These are phyloP conservation scores for Wolfiporia cocos DNA, from an alignment of 1,284 basidiomycete genomes.

Conservation along the genomic window DNA sequence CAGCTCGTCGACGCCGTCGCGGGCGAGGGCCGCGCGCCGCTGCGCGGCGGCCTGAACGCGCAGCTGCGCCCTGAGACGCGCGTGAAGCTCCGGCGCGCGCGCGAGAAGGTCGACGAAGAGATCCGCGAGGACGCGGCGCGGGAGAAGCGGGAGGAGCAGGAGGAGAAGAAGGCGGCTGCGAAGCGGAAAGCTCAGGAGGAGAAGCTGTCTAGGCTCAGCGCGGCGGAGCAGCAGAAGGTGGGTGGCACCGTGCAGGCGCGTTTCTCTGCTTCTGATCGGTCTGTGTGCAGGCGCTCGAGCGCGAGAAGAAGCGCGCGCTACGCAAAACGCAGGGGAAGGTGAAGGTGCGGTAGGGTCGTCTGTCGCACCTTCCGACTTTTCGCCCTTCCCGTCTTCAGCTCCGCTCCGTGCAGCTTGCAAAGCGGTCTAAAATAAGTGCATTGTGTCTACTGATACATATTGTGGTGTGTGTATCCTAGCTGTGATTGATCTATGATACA, in stretches of 20 bases:
- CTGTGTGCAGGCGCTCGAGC: slow-evolving; percentile 52
- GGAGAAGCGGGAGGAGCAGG: slow-evolving; percentile 69
- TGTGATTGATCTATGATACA: too few relatives aligned
- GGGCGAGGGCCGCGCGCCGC: slow-evolving; percentile 39
- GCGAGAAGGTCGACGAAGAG: slow-evolving; percentile 64
- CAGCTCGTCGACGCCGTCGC: slow-evolving; percentile 60
- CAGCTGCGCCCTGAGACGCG: slow-evolving; percentile 71
- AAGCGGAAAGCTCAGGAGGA: slow-evolving; percentile 75
- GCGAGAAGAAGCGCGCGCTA: slow-evolving; percentile 66
- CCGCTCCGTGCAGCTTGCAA: too few relatives aligned
- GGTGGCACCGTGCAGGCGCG: slow-evolving; percentile 5
- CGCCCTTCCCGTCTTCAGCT: too few relatives aligned
- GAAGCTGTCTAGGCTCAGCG: slow-evolving; percentile 50
- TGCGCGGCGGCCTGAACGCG: slow-evolving; percentile 18
- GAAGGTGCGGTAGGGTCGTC: slow-evolving; percentile 32
- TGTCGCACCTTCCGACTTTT: too few relatives aligned
- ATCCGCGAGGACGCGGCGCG: slow-evolving; percentile 68
- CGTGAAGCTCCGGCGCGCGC: slow-evolving; percentile 38
- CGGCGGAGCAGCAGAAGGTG: slow-evolving; percentile 82
- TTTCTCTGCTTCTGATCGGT: slow-evolving; percentile 2
- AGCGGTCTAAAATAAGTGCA: too few relatives aligned
- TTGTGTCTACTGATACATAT: neutral
- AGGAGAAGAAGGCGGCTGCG: slow-evolving; percentile 60
- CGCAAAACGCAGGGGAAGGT: slow-evolving; percentile 66
- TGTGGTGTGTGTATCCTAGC: neutral